phyloP scores from a whole-genome alignment of 192 early-diverging fungal species.

The Coemansia asiatica region DNA sequence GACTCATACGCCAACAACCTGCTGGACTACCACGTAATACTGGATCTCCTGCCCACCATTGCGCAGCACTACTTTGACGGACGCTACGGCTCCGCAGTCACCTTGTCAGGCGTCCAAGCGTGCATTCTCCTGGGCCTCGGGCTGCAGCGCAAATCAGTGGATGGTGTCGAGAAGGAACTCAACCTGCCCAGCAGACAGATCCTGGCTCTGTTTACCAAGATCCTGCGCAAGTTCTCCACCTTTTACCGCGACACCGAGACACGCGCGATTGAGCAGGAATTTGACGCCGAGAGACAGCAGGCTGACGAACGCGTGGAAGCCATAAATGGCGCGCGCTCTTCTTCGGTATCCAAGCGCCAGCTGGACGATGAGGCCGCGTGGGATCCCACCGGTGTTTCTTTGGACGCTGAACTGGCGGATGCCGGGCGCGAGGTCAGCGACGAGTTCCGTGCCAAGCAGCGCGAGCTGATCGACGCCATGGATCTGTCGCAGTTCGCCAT shows the following conservation, averaged over 20 bases:
- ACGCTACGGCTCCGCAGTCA: slow-evolving; percentile 58
- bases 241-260: slow-evolving; percentile 66
- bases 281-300: slow-evolving; percentile 22
- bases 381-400: slow-evolving; percentile 74
- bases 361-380: slow-evolving; percentile 75
- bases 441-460: slow-evolving; percentile 69
- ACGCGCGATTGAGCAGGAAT: slow-evolving; percentile 26
- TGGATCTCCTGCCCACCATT: slow-evolving; percentile 86
- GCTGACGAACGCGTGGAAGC: slow-evolving; percentile 5
- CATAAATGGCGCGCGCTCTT: slow-evolving; percentile 19
- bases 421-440: slow-evolving; percentile 74
- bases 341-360: slow-evolving; percentile 24
- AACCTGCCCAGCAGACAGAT: slow-evolving; percentile 80
- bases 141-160: slow-evolving; percentile 89
- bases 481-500: slow-evolving; percentile 80
- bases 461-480: slow-evolving; percentile 74
- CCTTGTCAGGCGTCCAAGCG: slow-evolving; percentile 82
- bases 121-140: slow-evolving; percentile 87
- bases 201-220: slow-evolving; percentile 92
- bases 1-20: slow-evolving; percentile 95
- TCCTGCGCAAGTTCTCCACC: slow-evolving; percentile 79
- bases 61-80: slow-evolving; percentile 78
- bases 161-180: slow-evolving; percentile 85
- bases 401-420: slow-evolving; percentile 85
- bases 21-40: slow-evolving; percentile 95